phyloP scores from a whole-genome alignment of 2,329 filamentous ascomycete genomes.

The Microdochium paspali region DNA sequence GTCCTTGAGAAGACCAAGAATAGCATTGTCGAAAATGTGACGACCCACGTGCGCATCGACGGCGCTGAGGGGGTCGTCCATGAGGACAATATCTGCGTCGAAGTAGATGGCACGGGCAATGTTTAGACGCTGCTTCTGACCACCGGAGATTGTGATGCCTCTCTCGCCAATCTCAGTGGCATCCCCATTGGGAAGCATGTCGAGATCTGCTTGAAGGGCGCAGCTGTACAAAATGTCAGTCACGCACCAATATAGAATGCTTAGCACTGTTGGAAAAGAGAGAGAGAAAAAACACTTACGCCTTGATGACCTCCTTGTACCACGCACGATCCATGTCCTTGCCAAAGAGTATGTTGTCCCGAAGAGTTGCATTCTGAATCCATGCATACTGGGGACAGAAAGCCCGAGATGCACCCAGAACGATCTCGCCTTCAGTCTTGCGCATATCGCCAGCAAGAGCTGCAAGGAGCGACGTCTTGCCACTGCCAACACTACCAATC shows the following conservation, averaged over 20 bases:
- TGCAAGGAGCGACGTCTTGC: conserved; percentile 82
- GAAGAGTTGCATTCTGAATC: conserved; percentile 88
- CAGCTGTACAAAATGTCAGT: conserved; percentile 39
- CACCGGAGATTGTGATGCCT: conserved; percentile 90
- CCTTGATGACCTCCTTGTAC: conserved; percentile 78
- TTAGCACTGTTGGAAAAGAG: background rate
- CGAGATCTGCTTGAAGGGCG: conserved; percentile 73
- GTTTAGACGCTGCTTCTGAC: conserved; percentile 90
- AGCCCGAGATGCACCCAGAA: conserved; percentile 69
- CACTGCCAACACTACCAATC: conserved; percentile 83
- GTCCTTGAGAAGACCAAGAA: conserved; percentile 76
- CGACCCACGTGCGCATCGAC: conserved; percentile 63
- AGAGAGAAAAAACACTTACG: conserved; percentile 34
- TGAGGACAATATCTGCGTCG: conserved; percentile 56
- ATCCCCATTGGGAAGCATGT: conserved; percentile 88
- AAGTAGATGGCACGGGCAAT: conserved; percentile 78
- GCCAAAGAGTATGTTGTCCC: conserved; percentile 86
- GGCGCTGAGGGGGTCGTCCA: conserved; percentile 61
- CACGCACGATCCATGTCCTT: conserved; percentile 65
- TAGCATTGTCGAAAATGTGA: conserved; percentile 87
- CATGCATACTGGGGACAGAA: conserved; percentile 97
- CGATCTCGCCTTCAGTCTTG: conserved; percentile 63
- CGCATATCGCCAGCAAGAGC: conserved; percentile 93
- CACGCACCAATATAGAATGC: too few species aligned
- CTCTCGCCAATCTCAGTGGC: conserved; percentile 89